phyloP scores from a whole-genome alignment of 306 rosid species.

The Quercus glauca region DNA sequence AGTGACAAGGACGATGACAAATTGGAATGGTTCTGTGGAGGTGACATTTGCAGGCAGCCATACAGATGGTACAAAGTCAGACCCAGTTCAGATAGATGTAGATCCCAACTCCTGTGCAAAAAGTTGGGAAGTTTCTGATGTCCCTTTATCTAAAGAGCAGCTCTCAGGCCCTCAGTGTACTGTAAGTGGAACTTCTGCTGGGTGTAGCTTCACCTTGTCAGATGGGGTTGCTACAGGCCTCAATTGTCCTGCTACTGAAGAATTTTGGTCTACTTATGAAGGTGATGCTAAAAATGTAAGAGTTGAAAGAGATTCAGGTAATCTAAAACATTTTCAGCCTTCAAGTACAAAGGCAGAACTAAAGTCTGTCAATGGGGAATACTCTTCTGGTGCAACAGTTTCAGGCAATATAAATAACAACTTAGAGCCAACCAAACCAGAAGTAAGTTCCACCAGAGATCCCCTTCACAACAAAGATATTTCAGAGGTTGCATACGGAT shows the following conservation, averaged over 20 bases:
- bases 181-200: neutral
- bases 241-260: conserved; percentile 1
- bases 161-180: neutral
- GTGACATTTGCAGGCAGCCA: neutral
- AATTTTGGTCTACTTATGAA: conserved; percentile 3
- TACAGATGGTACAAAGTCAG: neutral
- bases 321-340: conserved; percentile 21
- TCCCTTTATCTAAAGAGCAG: neutral
- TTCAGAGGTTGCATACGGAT: conserved; percentile 40
- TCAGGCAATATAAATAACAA: conserved; percentile 23
- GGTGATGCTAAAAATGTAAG: conserved; percentile 8
- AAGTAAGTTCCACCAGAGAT: conserved; percentile 1
- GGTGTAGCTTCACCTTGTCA: neutral
- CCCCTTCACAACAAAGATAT: conserved; percentile 16
- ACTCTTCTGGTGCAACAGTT: conserved; percentile 20
- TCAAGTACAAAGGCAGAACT: conserved; percentile 23
- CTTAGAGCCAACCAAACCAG: conserved; percentile 20
- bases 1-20: neutral
- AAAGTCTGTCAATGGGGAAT: neutral
- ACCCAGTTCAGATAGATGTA: neutral
- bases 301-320: conserved; percentile 16
- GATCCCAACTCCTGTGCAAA: neutral
- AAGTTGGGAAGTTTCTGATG: neutral
- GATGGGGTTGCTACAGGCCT: neutral
- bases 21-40: neutral